Percentiles rank a stretch among this genome's conserved stretches.
phyloP scores from a whole-genome alignment of 306 rosid species.

The Quercus wislizeni region DNA sequence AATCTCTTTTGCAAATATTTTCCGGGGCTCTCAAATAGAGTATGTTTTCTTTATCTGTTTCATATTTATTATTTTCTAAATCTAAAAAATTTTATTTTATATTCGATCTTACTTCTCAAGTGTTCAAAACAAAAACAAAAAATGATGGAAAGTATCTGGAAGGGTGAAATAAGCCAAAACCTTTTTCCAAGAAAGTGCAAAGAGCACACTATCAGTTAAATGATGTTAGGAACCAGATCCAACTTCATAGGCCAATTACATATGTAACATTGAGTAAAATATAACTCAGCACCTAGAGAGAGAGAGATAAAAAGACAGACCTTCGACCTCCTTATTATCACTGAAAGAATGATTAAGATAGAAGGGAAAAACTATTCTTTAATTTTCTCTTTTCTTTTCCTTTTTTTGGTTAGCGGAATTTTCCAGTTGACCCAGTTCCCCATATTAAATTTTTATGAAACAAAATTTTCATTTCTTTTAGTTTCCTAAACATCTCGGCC shows the following conservation, averaged over 20 bases:
- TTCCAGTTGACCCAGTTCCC: neutral
- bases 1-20: too few species aligned
- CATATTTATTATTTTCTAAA: too few species aligned
- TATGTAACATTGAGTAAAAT: neutral
- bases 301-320: neutral
- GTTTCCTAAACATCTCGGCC: neutral
- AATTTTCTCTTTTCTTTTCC: too few species aligned
- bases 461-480: neutral
- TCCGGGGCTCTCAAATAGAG: too few species aligned
- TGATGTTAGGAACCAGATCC: neutral
- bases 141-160: neutral
- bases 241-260: neutral
- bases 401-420: neutral
- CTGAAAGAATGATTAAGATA: neutral
- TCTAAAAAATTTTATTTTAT: too few species aligned
- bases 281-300: too few species aligned
- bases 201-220: neutral
- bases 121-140: too few species aligned
- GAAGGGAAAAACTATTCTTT: too few species aligned
- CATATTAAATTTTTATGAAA: neutral
- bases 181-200: neutral
- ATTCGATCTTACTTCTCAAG: too few species aligned
- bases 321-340: neutral
- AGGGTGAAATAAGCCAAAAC: neutral
- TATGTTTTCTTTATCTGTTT: too few species aligned